Evolutionary conservation across 139 green algal genomes (phyloP).

Genomic region (Yamagishiella unicocca): DNA sequence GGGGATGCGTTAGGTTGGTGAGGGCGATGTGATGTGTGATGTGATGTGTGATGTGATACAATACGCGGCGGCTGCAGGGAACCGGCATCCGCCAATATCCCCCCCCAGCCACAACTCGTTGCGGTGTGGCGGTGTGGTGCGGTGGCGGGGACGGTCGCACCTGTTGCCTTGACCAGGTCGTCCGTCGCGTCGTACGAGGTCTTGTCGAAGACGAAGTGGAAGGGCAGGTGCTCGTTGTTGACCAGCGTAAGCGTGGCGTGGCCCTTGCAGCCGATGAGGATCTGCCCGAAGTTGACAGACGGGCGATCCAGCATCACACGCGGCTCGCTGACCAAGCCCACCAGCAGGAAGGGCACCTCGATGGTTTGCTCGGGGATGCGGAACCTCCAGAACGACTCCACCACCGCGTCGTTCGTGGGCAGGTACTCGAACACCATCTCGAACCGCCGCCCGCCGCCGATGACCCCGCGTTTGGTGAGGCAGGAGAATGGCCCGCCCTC

Average conservation of each 20-base stretch:
- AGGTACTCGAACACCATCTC: constrained; percentile 91
- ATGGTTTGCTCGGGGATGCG: constrained; percentile 78
- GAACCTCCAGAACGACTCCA: constrained; percentile 87
- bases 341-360: constrained; percentile 79
- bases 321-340: constrained; percentile 80
- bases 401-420: constrained; percentile 60
- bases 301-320: constrained; percentile 77
- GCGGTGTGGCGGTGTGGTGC: too few species aligned
- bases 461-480: constrained; percentile 58
- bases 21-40: too few species aligned
- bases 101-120: too few species aligned
- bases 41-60: too few species aligned
- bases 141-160: too few species aligned
- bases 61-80: too few species aligned
- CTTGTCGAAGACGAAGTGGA: constrained; percentile 81
- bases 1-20: too few species aligned
- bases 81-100: too few species aligned
- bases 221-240: constrained; percentile 84
- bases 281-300: constrained; percentile 80
- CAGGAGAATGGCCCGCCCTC: constrained; percentile 32
- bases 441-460: constrained; percentile 73
- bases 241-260: constrained; percentile 58
- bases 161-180: constrained; percentile 62
- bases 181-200: constrained; percentile 73
- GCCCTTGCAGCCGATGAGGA: constrained; percentile 59